Conservation (phyloP, 768 basidiomycete species). For the Suillus occidentalis region DNA sequence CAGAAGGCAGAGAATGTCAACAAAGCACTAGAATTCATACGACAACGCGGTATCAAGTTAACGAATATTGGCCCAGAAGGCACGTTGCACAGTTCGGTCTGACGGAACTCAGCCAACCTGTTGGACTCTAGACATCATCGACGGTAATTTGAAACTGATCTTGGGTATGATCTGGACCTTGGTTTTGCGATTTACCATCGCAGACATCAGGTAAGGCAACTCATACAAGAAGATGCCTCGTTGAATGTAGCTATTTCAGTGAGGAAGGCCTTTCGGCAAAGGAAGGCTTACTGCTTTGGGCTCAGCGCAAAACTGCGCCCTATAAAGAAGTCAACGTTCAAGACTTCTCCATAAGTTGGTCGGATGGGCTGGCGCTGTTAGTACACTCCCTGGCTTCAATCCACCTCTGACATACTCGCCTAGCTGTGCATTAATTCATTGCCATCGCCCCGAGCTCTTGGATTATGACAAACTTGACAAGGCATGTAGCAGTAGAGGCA, state of each 20-base stretch:
- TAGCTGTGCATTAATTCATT: conserved; percentile 97
- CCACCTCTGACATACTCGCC: conserved; percentile 11
- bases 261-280: conserved; percentile 99
- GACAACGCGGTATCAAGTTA: conserved; percentile 88
- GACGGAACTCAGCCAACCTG: conserved; percentile 8
- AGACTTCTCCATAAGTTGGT: conserved; percentile 92
- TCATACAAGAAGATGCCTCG: neutral
- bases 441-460: conserved; percentile 92
- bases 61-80: conserved; percentile 99
- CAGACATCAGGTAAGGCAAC: conserved; percentile 84
- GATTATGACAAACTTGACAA: conserved; percentile 89
- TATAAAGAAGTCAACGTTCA: conserved; percentile 93
- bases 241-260: conserved; percentile 41
- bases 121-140: conserved; percentile 81
- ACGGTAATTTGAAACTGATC: conserved; percentile 97
- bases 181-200: conserved; percentile 95
- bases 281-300: conserved; percentile 96
- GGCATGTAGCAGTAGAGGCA: conserved; percentile 36
- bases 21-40: conserved; percentile 94
- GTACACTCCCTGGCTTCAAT: conserved; percentile 24
- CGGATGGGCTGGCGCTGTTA: conserved; percentile 92
- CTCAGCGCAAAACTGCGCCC: conserved; percentile 90
- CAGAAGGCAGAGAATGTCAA: conserved; percentile 99
- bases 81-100: conserved; percentile 23
- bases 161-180: conserved; percentile 99